Conservation (phyloP, 2,329 filamentous ascomycete genomes). For the Fusarium tuaranense region DNA sequence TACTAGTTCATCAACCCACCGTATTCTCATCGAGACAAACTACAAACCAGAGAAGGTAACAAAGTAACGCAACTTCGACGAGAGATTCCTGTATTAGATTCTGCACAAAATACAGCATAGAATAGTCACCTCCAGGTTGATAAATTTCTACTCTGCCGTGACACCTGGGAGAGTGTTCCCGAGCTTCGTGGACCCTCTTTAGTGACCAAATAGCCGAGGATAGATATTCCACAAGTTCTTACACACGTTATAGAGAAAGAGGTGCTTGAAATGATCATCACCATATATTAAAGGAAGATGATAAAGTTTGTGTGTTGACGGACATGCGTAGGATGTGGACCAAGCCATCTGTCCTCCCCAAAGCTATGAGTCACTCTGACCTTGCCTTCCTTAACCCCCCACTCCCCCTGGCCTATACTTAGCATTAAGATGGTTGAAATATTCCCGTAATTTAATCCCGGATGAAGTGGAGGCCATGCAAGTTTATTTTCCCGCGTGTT, state of each 20-base stretch:
- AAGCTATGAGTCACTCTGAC: not conserved
- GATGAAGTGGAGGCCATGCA: not conserved
- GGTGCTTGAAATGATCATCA: too few relatives aligned
- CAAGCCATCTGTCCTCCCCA: not conserved
- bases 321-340: not conserved
- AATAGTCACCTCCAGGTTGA: not conserved
- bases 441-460: not conserved
- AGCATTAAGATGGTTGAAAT: not conserved
- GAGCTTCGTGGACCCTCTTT: not conserved
- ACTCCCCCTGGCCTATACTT: not conserved
- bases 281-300: not conserved
- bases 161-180: not conserved
- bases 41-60: not conserved
- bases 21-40: not conserved
- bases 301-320: not conserved
- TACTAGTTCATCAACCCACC: not conserved
- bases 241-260: not conserved
- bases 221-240: not conserved
- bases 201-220: not conserved
- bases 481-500: not conserved
- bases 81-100: too few relatives aligned
- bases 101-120: not conserved
- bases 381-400: not conserved
- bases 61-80: too few relatives aligned
- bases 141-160: not conserved